Percentiles rank a stretch among this genome's conserved stretches.
These are phyloP conservation scores for Cystobasidium tubakii DNA, from an alignment of 768 basidiomycete species.

Conservation along the genomic window DNA sequence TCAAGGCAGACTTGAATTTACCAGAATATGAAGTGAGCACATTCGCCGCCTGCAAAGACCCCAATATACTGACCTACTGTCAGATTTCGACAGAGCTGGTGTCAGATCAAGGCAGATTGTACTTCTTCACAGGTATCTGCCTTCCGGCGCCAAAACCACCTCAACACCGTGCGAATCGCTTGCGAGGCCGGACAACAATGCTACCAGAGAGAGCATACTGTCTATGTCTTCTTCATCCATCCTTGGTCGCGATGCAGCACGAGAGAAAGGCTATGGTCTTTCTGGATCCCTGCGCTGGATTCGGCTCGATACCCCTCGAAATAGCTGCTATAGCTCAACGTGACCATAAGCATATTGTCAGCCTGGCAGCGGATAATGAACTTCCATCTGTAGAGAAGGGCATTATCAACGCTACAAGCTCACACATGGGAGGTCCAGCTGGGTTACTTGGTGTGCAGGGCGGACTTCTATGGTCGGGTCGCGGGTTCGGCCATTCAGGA, in stretches of 20 bases:
- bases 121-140: background rate
- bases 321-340: slow-evolving; percentile 11
- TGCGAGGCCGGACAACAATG: slow-evolving; percentile 24
- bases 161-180: background rate
- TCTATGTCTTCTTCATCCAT: slow-evolving; percentile 16
- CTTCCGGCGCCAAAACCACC: background rate
- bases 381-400: slow-evolving; percentile 5
- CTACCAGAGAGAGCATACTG: slow-evolving; percentile 22
- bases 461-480: slow-evolving; percentile 10
- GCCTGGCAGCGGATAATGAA: slow-evolving; percentile 16
- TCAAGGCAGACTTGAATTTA: background rate
- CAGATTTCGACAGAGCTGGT: slow-evolving; percentile 9
- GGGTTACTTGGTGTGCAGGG: background rate
- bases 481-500: background rate
- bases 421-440: background rate
- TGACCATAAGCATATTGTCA: background rate
- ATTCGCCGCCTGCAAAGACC: background rate
- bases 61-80: background rate
- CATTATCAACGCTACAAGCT: background rate
- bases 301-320: slow-evolving; percentile 27
- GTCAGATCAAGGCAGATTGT: background rate
- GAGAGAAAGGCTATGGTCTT: background rate
- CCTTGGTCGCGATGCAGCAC: background rate
- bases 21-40: background rate
- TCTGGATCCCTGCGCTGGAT: slow-evolving; percentile 12